phyloP scores from a whole-genome alignment of 2,329 filamentous ascomycete genomes.

The Penicillium sp. region DNA sequence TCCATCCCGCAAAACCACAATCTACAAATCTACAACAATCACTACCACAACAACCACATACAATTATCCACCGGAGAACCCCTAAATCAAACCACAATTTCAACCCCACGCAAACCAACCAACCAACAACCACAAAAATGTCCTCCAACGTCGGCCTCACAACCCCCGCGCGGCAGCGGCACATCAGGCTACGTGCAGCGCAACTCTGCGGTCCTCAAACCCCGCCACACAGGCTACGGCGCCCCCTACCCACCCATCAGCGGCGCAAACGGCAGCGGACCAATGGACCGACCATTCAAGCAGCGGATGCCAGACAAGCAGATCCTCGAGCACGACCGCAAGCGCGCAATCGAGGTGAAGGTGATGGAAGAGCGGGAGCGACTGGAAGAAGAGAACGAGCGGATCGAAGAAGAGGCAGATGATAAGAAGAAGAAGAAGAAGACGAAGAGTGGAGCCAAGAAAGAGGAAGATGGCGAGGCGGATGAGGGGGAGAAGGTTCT shows the following conservation, averaged over 20 bases:
- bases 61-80: neutral
- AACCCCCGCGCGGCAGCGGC: slow-evolving; percentile 86
- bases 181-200: slow-evolving; percentile 98
- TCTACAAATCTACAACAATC: neutral
- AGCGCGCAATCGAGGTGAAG: slow-evolving; percentile 87
- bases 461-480: slow-evolving; percentile 9
- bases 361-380: slow-evolving; percentile 86
- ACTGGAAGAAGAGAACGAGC: slow-evolving; percentile 75
- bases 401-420: slow-evolving; percentile 69
- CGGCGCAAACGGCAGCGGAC: slow-evolving; percentile 52
- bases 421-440: slow-evolving; percentile 57
- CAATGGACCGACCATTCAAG: slow-evolving; percentile 59
- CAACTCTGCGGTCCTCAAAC: slow-evolving; percentile 84
- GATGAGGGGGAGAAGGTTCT: slow-evolving; percentile 29
- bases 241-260: slow-evolving; percentile 66
- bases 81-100: too few species aligned
- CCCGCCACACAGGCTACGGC: slow-evolving; percentile 67
- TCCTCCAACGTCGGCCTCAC: slow-evolving; percentile 95
- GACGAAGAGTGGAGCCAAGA: slow-evolving; percentile 63
- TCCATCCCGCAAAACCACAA: neutral
- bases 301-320: slow-evolving; percentile 87
- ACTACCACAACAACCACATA: neutral
- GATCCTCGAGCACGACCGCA: slow-evolving; percentile 91
- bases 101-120: neutral
- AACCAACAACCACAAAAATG: slow-evolving; percentile 56